Conservation (phyloP, 2,329 filamentous ascomycete species). For the Fusarium chlamydosporum region DNA sequence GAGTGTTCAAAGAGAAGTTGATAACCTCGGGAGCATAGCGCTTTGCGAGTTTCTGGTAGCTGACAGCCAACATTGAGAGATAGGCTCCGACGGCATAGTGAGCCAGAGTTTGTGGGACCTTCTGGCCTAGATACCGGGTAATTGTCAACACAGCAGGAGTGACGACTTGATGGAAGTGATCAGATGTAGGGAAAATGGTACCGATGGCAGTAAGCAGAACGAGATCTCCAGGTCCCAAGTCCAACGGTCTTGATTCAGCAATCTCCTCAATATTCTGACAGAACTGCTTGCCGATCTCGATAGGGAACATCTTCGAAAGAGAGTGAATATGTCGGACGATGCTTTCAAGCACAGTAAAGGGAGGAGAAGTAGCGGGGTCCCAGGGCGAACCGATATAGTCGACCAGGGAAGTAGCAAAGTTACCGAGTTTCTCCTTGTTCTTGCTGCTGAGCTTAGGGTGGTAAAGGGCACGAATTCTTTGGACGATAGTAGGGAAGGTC, state of each 20-base stretch:
- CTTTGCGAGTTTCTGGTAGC: constrained; percentile 87
- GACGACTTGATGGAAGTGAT: constrained; percentile 96
- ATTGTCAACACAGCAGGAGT: constrained; percentile 92
- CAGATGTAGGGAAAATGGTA: constrained; percentile 91
- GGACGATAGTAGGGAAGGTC: constrained; percentile 83
- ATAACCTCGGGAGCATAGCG: constrained; percentile 91
- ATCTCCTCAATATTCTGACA: constrained; percentile 77
- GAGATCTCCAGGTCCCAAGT: constrained; percentile 77
- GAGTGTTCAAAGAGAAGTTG: constrained; percentile 82
- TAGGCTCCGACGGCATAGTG: constrained; percentile 83
- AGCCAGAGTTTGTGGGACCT: constrained; percentile 72
- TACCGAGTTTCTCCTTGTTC: constrained; percentile 85
- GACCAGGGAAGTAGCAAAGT: constrained; percentile 76
- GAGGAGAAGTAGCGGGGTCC: constrained; percentile 60
- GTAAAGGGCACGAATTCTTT: constrained; percentile 91
- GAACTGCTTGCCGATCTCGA: constrained; percentile 83
- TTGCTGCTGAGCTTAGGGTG: constrained; percentile 87
- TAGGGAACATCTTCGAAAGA: constrained; percentile 85
- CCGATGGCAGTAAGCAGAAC: constrained; percentile 86
- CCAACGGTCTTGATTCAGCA: constrained; percentile 62
- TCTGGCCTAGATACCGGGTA: constrained; percentile 84
- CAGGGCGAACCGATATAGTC: constrained; percentile 70
- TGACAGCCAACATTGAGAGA: constrained; percentile 81
- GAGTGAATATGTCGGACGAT: constrained; percentile 93
- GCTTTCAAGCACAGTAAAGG: constrained; percentile 80